Evolutionary conservation across 2,329 filamentous ascomycete species (phyloP), one percentile per base, ranked within the genome.

Genomic region (Didymosphaeria variabile): DNA sequence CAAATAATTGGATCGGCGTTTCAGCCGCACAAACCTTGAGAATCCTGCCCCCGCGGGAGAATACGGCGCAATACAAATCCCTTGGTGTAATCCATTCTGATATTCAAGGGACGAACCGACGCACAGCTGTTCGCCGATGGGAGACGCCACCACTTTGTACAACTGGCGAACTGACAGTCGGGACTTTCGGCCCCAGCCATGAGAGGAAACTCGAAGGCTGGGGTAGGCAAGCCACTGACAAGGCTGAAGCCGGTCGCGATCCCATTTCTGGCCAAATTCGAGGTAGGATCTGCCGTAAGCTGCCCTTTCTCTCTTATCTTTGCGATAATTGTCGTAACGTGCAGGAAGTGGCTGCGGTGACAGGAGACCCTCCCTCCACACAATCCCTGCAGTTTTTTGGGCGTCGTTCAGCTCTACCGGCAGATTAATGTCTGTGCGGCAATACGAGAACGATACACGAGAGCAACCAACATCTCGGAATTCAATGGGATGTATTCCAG

Each of bases 81-180:
- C 44, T 47, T n/a, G 21, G n/a, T 47, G 44, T 12, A 47, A 12
- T 17, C 44, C 10, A 19, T 47, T 47, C n/a, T 47, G 44, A 21
- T 17, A 31, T 47, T 31, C 21, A n/a, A 47, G 44, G 44, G 44
- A 47, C 44, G 5, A 47, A 47, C 15, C 44, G 44, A 47, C n/a
- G 44, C 44, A n/a, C 44, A 47, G n/a, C 44, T 47, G 44, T 47
- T 47, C 44, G 44, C 44, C n/a, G 44, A 47, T n/a, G 44, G n/a
- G 44, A 23, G 44, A 15, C n/a, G 44, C 10, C 44, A 47, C 44
- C 12, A 47, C 44, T 47, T 47, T 21, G 44, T 21, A 47, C 44
- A 47, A 47, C 17, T 47, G 44, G n/a, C 44, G 44, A 47, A 47
- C 44, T 21, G 21, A n/a, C 19, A 10, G 19, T 23, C 26, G 21